phyloP scores from a whole-genome alignment of 257 asterid species.

The Cynanchum wilfordii region DNA sequence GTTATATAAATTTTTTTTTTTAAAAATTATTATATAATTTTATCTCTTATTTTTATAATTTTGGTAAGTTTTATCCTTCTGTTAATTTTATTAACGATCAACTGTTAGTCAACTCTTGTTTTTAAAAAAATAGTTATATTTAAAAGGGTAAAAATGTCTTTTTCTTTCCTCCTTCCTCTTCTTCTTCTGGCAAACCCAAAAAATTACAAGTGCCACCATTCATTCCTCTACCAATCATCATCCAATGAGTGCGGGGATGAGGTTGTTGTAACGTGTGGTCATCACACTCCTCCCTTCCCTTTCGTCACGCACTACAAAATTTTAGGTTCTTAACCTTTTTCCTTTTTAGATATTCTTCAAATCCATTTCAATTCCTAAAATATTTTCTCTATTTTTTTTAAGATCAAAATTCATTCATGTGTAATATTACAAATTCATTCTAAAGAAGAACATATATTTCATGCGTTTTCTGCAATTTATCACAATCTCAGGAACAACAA shows the following conservation, averaged over 20 bases:
- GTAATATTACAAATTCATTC: conserved; percentile 13
- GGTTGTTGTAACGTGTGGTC: conserved; percentile 79
- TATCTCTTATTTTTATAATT: no score
- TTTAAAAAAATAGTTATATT: no score
- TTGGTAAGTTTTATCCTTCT: no score
- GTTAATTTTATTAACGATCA: no score
- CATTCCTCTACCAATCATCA: no score
- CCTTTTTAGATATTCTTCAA: background rate
- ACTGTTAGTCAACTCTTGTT: no score
- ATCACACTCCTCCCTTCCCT: conserved; percentile 48
- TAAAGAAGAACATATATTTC: background rate
- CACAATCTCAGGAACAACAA: background rate
- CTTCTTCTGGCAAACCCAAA: no score
- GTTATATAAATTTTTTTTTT: no score
- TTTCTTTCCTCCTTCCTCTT: no score
- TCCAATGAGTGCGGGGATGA: conserved; percentile 47
- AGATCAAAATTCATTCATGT: background rate
- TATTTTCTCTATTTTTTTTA: background rate
- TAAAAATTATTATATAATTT: no score
- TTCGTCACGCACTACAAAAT: background rate
- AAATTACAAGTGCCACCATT: no score
- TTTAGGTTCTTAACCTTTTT: background rate
- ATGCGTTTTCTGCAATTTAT: background rate
- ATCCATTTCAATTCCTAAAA: conserved; percentile 12
- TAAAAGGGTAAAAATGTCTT: no score